Percentiles rank a stretch among this genome's conserved stretches.
Conservation (phyloP, 1,284 basidiomycete species). For the Cutaneotrichosporon sp. region DNA sequence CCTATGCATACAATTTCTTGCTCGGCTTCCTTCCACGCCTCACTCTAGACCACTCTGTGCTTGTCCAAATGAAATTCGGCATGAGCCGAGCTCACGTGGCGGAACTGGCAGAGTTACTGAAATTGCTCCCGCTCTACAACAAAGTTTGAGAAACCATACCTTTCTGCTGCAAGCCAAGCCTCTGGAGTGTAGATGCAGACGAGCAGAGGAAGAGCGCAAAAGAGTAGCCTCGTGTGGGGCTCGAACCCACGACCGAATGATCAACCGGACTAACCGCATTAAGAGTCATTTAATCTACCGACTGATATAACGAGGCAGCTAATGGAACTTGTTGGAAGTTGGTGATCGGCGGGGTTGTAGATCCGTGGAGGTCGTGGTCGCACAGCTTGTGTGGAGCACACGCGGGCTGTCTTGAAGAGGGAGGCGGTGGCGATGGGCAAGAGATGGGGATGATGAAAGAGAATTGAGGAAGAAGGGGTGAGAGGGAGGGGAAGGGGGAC, state of each 20-base stretch:
- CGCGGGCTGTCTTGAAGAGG: too few species aligned
- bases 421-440: background rate
- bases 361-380: too few species aligned
- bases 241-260: conserved; percentile 18
- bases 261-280: conserved; percentile 9
- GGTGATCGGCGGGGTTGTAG: background rate
- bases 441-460: background rate
- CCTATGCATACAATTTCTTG: background rate
- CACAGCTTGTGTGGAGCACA: too few species aligned
- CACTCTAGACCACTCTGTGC: background rate
- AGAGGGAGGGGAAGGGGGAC: background rate
- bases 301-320: conserved; percentile 9
- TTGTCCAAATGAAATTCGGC: background rate
- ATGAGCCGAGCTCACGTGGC: too few species aligned
- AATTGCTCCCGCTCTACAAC: background rate
- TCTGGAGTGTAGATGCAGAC: background rate
- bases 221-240: conserved; percentile 17
- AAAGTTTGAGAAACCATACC: background rate
- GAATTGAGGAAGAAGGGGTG: background rate
- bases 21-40: background rate
- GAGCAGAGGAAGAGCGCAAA: background rate
- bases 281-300: conserved; percentile 11
- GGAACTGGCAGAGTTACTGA: background rate
- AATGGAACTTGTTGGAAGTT: background rate
- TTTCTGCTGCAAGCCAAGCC: background rate